Conservation (phyloP, 768 basidiomycete species). For the Lyophyllum shimeji region DNA sequence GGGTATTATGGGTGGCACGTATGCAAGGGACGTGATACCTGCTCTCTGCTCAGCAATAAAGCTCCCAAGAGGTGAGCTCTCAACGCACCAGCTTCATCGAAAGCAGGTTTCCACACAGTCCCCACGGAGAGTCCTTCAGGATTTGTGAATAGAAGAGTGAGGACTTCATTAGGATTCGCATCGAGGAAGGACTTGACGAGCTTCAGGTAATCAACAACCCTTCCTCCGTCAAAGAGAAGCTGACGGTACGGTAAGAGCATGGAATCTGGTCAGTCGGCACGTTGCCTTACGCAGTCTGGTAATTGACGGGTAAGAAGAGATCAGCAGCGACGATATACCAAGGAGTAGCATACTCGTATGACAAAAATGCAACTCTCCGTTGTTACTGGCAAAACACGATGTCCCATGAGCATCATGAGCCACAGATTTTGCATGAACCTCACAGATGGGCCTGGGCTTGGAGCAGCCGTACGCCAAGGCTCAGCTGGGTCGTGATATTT, state of each 20-base stretch:
- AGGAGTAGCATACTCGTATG: constrained; percentile 51
- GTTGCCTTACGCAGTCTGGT: too few species aligned
- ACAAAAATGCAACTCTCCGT: constrained; percentile 60
- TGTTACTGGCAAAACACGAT: too few species aligned
- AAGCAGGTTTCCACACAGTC: constrained; percentile 51
- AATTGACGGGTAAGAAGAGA: too few species aligned
- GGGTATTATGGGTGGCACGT: constrained; percentile 48
- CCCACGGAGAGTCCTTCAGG: constrained; percentile 52
- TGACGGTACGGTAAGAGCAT: too few species aligned
- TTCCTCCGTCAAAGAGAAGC: constrained; percentile 42
- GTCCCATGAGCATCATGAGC: too few species aligned
- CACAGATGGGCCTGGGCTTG: constrained; percentile 60
- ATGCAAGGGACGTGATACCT: constrained; percentile 48
- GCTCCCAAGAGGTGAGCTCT: too few species aligned
- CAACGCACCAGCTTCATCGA: constrained; percentile 47
- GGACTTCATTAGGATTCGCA: constrained; percentile 65
- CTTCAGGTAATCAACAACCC: constrained; percentile 46
- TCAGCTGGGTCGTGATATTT: too few species aligned
- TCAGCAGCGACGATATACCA: too few species aligned
- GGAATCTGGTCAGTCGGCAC: too few species aligned
- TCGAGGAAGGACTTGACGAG: constrained; percentile 57
- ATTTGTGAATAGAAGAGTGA: constrained; percentile 75
- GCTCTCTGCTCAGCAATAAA: not conserved
- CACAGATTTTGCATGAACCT: too few species aligned
- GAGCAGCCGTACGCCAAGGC: constrained; percentile 53